Evolutionary conservation across 140 eudicot genomes (phyloP), one percentile per base, ranked within the genome.

Genomic region (Anethum foeniculum): DNA sequence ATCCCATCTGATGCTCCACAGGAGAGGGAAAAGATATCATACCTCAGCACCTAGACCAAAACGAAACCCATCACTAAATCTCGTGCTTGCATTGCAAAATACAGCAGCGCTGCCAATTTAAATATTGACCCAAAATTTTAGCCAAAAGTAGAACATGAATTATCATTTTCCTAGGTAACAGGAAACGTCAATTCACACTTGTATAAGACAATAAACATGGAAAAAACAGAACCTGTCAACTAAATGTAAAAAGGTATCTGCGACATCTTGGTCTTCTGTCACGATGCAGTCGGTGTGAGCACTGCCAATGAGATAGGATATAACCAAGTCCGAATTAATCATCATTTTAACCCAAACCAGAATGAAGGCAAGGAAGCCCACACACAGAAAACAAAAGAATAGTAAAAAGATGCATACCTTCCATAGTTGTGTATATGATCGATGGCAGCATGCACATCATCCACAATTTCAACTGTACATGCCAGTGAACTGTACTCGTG

Each of bases 21-120:
- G 58, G 25, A 76, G 25, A 76, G 67, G 28, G 16, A 62, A 14
- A 27, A 41, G 72, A 76, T 47, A 77, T 1, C 54, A 76, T 86
- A 91, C 99, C 99, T 95, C 99, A 48, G 99, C 99, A 14, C 99
- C 99, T 52, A 95, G 89, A 64, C 97, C 99, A 89, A 95, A 95
- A 39, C 97, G 97, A 85, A 88, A 91, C 48, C 99, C 99, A 74
- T 95, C 99, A 79, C 97, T 86, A 81, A 95, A 94, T 80, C 99
- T 85, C 30, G 99, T 94, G 84, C 99, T 94, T 71, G 97, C 97
- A 85, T 94, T 94, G 87, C 88, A 97, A 85, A 94, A 88, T 58
- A 95, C 99, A 80, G 99, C 97, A 81, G 99, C 97, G 86, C 99
- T 95, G 97, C 80, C 79, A 84, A 83, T 51, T 77, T 15, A 60